Base-by-base conservation (phyloP, 1,284 basidiomycete species). In the Tylopilus sp. region DNA sequence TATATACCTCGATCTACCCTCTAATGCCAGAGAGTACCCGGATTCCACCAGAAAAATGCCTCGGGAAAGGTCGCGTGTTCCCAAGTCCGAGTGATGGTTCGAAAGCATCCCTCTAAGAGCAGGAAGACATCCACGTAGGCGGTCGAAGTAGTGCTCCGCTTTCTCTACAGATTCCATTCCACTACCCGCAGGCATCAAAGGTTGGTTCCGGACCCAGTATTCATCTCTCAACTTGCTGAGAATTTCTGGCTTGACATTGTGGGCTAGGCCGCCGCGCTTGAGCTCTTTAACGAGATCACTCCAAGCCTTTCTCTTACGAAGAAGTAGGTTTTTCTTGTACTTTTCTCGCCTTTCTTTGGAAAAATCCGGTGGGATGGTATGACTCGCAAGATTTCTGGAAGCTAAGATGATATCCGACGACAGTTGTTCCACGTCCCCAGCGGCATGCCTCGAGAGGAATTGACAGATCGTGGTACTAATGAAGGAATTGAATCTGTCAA, bases 211-310 rank as follows among this genome's bases (percentile, higher is more conserved):
- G 52, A 94, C 81, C 89, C 91, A 90, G 55, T 84, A 82, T n/a
- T 83, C 78, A 69, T 90, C 89, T 57, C 84, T 82, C 73, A 95
- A 91, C 59, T 83, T 86, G 17, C 82, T 82, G 12, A 94, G 84
- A 57, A 92, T 78, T 50, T 95, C 92, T 3, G 94, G 88, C 72
- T 90, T 91, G 34, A 94, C 83, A 67, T 88, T 91, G 33, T 85
- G 81, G 0, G 93, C 85, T 67, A 98, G 86, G 10, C 98, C 98
- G 37, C 90, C 83, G 3, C 88, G 87, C 75, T 94, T 94, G 48
- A 98, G 84, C 76, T 96, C 94, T 81, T 95, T 97, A 70, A 98
- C 84, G 29, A 98, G 83, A 77, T 98, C 95, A 35, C 92, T 90
- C 88, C 92, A 96, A 2, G 96, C 96, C 77, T 95, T 95, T 68